Percentiles rank a stretch among this genome's conserved stretches.
phyloP scores from a whole-genome alignment of 257 asterid species.

The Thymus quinquecostatus region DNA sequence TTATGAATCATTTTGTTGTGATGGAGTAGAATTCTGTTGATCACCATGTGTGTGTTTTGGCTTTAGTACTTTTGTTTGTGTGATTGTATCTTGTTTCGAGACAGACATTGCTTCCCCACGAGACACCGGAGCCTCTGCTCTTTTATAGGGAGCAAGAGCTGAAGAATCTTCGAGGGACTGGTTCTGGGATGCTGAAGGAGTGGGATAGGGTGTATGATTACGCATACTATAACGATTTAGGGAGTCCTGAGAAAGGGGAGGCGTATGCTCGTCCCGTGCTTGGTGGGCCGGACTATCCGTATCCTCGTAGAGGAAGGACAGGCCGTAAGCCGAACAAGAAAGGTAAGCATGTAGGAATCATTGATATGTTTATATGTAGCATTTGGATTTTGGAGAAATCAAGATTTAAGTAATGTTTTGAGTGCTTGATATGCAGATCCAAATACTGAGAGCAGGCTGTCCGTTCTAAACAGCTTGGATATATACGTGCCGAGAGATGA shows the following conservation, averaged over 20 bases:
- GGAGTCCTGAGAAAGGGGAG: constrained; percentile 67
- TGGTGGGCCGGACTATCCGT: constrained; percentile 80
- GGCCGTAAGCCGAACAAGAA: constrained; percentile 74
- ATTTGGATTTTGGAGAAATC: background rate
- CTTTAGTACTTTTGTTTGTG: too few species aligned
- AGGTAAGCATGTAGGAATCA: constrained; percentile 40
- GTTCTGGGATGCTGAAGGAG: constrained; percentile 60
- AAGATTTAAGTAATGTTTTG: background rate
- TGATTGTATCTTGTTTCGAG: background rate
- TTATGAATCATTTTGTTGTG: too few species aligned
- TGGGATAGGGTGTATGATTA: constrained; percentile 97
- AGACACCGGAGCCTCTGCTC: constrained; percentile 69
- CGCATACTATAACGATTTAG: constrained; percentile 84
- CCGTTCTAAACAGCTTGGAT: constrained; percentile 58
- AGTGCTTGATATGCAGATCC: constrained; percentile 58
- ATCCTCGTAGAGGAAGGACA: constrained; percentile 86
- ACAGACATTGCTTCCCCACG: constrained; percentile 69
- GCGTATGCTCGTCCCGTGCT: constrained; percentile 68
- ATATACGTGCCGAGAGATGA: constrained; percentile 87
- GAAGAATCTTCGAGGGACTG: constrained; percentile 63
- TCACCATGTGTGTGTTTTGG: too few species aligned
- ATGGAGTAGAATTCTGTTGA: too few species aligned
- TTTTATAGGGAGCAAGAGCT: constrained; percentile 79
- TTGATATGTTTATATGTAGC: background rate
- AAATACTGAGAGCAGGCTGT: constrained; percentile 60